Conservation (phyloP, 176 grass and related monocot genomes). For the Typha latifolia region DNA sequence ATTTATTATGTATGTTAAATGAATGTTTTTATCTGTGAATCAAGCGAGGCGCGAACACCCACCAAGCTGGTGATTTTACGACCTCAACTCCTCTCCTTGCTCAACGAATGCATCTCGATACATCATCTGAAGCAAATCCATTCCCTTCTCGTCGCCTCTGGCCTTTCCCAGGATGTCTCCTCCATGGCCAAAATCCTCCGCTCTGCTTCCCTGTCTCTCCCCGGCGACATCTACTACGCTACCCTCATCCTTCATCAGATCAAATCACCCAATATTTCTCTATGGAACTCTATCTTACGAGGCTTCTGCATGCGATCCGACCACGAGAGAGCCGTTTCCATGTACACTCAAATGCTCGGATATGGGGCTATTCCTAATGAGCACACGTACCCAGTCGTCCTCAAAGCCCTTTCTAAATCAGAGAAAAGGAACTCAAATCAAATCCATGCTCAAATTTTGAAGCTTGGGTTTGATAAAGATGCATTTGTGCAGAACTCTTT, state of each 20-base stretch:
- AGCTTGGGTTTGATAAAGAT: conserved; percentile 3
- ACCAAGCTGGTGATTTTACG: too few relatives aligned
- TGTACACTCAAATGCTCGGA: conserved; percentile 12
- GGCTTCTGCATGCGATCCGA: not conserved
- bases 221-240: too few relatives aligned
- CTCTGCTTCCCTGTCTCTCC: too few relatives aligned
- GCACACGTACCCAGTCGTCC: conserved; percentile 21
- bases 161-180: not conserved
- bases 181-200: too few relatives aligned
- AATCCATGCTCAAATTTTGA: conserved; percentile 11
- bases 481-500: conserved; percentile 16
- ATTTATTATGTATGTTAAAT: too few relatives aligned
- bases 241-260: too few relatives aligned
- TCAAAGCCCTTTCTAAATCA: conserved; percentile 8
- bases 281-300: not conserved
- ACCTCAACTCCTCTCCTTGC: not conserved
- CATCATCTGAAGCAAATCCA: conserved; percentile 10
- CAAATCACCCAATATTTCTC: too few relatives aligned
- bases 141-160: conserved; percentile 11
- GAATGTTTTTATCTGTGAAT: too few relatives aligned
- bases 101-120: conserved; percentile 5
- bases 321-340: conserved; percentile 2
- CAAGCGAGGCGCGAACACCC: too few relatives aligned
- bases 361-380: conserved; percentile 9
- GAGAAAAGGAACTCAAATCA: not conserved